phyloP scores from a whole-genome alignment of 345 rosid genomes.

The Euphorbia peplus region DNA sequence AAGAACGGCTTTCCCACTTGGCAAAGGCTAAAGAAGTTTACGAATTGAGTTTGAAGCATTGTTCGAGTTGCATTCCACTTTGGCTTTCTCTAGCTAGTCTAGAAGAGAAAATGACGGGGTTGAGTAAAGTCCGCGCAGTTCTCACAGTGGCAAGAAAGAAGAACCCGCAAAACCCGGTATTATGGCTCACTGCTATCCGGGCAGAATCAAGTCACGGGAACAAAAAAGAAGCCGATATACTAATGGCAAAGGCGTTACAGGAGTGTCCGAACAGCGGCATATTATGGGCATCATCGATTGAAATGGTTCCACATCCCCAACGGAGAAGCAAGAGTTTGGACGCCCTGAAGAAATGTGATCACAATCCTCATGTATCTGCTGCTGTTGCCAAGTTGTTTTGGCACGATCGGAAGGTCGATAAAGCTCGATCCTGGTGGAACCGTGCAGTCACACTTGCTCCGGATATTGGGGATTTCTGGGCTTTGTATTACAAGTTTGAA shows the following conservation, averaged over 20 bases:
- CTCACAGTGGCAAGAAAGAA: slow-evolving; percentile 77
- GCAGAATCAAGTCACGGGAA: slow-evolving; percentile 71
- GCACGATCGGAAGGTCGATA: slow-evolving; percentile 88
- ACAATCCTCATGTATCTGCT: slow-evolving; percentile 79
- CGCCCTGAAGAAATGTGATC: slow-evolving; percentile 74
- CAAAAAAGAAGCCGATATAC: slow-evolving; percentile 70
- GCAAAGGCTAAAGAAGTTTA: slow-evolving; percentile 68
- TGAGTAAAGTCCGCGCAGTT: slow-evolving; percentile 77
- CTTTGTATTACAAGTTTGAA: slow-evolving; percentile 77
- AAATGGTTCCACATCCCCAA: slow-evolving; percentile 81
- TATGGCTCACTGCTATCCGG: slow-evolving; percentile 92
- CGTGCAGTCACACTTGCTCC: slow-evolving; percentile 82
- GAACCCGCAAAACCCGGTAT: slow-evolving; percentile 70
- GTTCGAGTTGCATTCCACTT: slow-evolving; percentile 59
- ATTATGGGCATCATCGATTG: slow-evolving; percentile 81
- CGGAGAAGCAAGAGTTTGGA: slow-evolving; percentile 67
- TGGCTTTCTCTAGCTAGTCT: slow-evolving; percentile 81
- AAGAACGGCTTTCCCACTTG: slow-evolving; percentile 57
- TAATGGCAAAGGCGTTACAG: slow-evolving; percentile 95
- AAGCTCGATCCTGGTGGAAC: slow-evolving; percentile 79
- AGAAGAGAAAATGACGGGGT: slow-evolving; percentile 71
- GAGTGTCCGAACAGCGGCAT: slow-evolving; percentile 90
- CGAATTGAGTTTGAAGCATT: slow-evolving; percentile 62
- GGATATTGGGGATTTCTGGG: slow-evolving; percentile 90
- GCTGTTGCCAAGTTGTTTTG: slow-evolving; percentile 87